A percentile compares a stretch with the other conserved stretches of the same genome.
Evolutionary conservation across 2,329 filamentous ascomycete genomes (phyloP).

Genomic region (Cladosporium sp.): DNA sequence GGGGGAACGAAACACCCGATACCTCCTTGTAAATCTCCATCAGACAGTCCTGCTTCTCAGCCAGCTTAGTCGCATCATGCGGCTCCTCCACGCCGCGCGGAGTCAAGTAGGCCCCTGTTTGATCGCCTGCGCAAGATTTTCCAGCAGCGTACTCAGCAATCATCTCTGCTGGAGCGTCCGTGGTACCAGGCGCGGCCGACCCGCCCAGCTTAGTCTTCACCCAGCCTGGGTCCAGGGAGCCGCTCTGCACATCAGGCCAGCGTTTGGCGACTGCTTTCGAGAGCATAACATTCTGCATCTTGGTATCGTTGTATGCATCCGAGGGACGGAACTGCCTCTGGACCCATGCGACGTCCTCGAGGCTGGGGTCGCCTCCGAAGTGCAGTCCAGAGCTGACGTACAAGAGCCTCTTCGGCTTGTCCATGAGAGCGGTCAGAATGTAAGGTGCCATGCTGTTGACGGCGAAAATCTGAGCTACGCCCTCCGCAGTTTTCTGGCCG

Average conservation of each 20-base stretch:
- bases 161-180: constrained; percentile 45
- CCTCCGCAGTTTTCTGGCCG: constrained; percentile 42
- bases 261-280: constrained; percentile 51
- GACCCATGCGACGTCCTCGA: constrained; percentile 40
- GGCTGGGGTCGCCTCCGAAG: constrained; percentile 41
- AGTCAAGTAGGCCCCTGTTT: constrained; percentile 38
- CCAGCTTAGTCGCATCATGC: constrained; percentile 34
- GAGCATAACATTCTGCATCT: constrained; percentile 54
- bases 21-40: constrained; percentile 36
- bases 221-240: constrained; percentile 45
- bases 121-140: constrained; percentile 31
- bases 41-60: constrained; percentile 42
- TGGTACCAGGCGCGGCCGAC: constrained; percentile 41
- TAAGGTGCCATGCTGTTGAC: constrained; percentile 58
- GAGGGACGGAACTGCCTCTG: constrained; percentile 33
- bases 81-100: constrained; percentile 23
- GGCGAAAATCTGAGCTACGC: constrained; percentile 48
- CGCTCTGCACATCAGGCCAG: constrained; percentile 43
- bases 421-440: constrained; percentile 50
- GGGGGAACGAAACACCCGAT: constrained; percentile 32
- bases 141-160: constrained; percentile 48
- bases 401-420: constrained; percentile 47
- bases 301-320: constrained; percentile 51
- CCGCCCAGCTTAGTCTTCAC: constrained; percentile 44
- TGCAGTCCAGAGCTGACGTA: constrained; percentile 53